These are phyloP conservation scores for Xeromyces bisporus DNA, from an alignment of 495 filamentous ascomycete genomes.

Conservation along the genomic window DNA sequence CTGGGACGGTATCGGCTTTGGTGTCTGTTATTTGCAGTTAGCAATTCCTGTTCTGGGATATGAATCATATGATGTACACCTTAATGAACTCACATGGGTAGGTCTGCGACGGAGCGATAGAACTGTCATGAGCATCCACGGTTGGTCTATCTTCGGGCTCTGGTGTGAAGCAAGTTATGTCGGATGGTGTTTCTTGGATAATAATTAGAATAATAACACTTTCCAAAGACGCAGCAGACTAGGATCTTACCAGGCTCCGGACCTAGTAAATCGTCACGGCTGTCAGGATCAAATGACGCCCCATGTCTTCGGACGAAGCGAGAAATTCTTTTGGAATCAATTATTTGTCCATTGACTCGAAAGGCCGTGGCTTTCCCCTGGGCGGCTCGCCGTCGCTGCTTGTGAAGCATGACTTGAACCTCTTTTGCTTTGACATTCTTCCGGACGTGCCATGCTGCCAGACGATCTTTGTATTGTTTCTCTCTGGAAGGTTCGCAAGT, in stretches of 20 bases:
- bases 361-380: constrained; percentile 28
- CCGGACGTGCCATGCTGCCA: constrained; percentile 26
- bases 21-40: background rate
- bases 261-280: constrained; percentile 12
- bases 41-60: no score
- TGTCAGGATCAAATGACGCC: constrained; percentile 9
- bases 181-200: constrained; percentile 21
- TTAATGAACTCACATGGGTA: background rate
- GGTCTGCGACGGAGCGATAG: background rate
- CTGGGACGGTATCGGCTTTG: background rate
- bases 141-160: constrained; percentile 13
- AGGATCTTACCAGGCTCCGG: constrained; percentile 19
- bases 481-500: constrained; percentile 17
- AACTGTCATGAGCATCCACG: background rate
- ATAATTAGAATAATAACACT: background rate
- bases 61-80: background rate
- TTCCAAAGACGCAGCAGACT: background rate
- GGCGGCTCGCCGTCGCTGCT: constrained; percentile 26
- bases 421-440: constrained; percentile 30
- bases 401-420: constrained; percentile 27
- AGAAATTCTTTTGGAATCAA: constrained; percentile 23
- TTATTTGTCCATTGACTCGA: constrained; percentile 19
- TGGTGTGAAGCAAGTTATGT: constrained; percentile 28
- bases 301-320: constrained; percentile 24
- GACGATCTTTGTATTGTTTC: constrained; percentile 32